Base-by-base conservation (phyloP, 163 green algal species). In the Chloromonas sp. region DNA sequence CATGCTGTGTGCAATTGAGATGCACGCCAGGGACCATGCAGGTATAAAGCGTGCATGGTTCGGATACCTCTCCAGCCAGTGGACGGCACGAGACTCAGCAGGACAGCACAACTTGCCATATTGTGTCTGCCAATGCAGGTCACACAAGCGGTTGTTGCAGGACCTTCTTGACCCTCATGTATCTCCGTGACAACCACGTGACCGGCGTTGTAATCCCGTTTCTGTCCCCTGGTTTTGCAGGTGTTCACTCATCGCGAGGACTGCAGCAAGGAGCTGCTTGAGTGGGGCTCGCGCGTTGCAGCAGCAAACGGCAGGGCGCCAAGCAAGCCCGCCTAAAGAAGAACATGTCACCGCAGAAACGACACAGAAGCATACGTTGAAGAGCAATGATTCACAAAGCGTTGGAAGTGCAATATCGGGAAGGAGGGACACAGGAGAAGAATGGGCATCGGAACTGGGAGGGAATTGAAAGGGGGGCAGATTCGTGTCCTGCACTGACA, bases 251-350 rank as follows among this genome's bases (percentile, higher is more conserved):
- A 88, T 60, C 60, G 80, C 13, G 82, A 87, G 14, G 83, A 87
- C 80, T 89, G 86, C 81, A 84, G 79, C n/a, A 82, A 82, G 59
- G 91, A 96, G 89, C 89, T 97, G 79, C 88, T 96, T 80, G 94
- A 97, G 89, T 97, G 93, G 92, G 94, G 94, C 58, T 88, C 87
- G 13, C 87, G 93, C 3, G 92, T 97, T 5, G 87, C 91, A 0
- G 85, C 90, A 0, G 89, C 89, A 66, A 97, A 96, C 83, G 14
- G 60, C 11, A 15, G 80, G 14, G 14, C 60, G 61, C 80, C 61
- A 57, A 36, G 36, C 36, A 2, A 62, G 36, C 78, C 78, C 14
- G 71, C 71, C 71, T 79, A 58, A 79, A 14, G 71, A 11, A 74
- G 66, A 74, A 36, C 36, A 36, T 36, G 36, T 36, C 36, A 36